These are phyloP conservation scores for Blastocystis sp. DNA, from an alignment of 352 stramenopile species.

Conservation along the genomic window DNA sequence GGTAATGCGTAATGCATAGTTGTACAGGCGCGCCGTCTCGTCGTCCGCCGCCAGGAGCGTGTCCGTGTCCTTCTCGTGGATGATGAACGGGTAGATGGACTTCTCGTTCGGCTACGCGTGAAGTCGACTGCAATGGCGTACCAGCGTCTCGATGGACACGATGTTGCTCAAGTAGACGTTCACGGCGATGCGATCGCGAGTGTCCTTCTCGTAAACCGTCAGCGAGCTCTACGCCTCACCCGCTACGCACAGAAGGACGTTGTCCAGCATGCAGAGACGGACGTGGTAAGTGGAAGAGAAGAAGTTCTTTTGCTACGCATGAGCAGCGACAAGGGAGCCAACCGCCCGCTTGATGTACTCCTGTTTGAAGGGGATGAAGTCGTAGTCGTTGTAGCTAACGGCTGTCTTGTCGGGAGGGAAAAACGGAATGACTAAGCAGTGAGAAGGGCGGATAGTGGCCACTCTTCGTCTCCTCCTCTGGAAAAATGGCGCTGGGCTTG, in stretches of 20 bases:
- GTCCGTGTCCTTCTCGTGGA: constrained; percentile 8
- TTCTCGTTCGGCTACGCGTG: constrained; percentile 32
- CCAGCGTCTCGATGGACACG: constrained; percentile 9
- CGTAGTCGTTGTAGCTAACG: constrained; percentile 58
- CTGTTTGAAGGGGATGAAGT: constrained; percentile 48
- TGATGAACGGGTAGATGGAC: constrained; percentile 10
- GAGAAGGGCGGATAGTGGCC: not conserved
- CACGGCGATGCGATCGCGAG: not conserved
- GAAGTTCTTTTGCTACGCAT: constrained; percentile 39
- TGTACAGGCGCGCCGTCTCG: constrained; percentile 15
- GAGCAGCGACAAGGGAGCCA: not conserved
- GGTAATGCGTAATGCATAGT: not conserved
- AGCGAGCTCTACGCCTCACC: not conserved
- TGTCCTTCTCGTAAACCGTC: constrained; percentile 23
- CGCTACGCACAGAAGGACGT: not conserved
- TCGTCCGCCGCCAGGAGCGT: constrained; percentile 51
- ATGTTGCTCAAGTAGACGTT: constrained; percentile 31
- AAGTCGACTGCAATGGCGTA: not conserved
- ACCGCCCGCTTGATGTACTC: constrained; percentile 32
- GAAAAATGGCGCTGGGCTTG: constrained; percentile 41
- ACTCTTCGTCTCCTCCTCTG: constrained; percentile 36
- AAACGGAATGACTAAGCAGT: constrained; percentile 19
- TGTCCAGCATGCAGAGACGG: constrained; percentile 9
- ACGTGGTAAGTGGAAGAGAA: constrained; percentile 29
- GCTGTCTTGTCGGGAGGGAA: not conserved